Conservation (phyloP, 352 stramenopile species). For the Globisporangium perplexum region DNA sequence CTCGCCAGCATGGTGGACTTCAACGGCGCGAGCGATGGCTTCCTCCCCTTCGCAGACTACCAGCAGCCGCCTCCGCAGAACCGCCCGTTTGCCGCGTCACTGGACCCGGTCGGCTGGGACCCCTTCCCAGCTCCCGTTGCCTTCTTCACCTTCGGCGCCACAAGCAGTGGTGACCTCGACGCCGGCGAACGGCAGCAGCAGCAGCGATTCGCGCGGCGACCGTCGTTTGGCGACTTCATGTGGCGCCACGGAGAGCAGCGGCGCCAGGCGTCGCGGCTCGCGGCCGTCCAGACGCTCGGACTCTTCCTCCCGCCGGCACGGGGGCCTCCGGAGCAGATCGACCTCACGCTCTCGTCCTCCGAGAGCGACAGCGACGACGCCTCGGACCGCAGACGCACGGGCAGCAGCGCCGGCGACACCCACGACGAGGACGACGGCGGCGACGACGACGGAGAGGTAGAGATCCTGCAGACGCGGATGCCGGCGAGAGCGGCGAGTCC, state of each 20-base stretch:
- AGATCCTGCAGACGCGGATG: constrained; percentile 35
- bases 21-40: constrained; percentile 1
- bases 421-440: constrained; percentile 23
- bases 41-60: not conserved
- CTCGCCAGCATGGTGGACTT: constrained; percentile 8
- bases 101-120: not conserved
- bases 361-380: constrained; percentile 34
- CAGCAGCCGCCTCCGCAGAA: not conserved
- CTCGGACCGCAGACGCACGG: not conserved
- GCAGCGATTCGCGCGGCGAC: not conserved
- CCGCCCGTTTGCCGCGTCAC: not conserved
- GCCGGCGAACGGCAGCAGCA: not conserved
- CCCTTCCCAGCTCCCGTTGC: not conserved
- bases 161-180: not conserved
- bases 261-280: not conserved
- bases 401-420: not conserved
- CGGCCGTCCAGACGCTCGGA: not conserved
- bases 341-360: constrained; percentile 53
- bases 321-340: constrained; percentile 40
- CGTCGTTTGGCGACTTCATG: not conserved
- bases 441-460: constrained; percentile 16
- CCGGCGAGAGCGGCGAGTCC: not conserved
- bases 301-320: not conserved
- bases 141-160: not conserved
- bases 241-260: no score